Conservation (phyloP, 2,329 filamentous ascomycete genomes). For the Endocalyx cinctus region DNA sequence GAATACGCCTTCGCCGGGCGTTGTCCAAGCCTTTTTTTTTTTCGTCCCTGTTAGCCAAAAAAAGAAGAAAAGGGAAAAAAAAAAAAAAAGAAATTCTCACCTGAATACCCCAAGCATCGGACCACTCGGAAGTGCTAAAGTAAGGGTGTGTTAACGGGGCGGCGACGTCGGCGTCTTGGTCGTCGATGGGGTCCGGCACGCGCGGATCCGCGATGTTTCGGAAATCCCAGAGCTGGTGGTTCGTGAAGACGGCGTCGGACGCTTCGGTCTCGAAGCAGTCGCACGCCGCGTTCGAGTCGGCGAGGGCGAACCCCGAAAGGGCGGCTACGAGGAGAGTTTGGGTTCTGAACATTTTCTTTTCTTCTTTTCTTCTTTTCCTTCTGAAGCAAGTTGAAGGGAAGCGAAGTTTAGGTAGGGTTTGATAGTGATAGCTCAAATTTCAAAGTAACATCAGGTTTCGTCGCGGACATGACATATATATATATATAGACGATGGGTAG, state of each 20-base stretch:
- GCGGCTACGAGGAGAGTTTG: too few relatives aligned
- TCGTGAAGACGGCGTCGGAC: slow-evolving; percentile 31
- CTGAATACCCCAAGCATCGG: slow-evolving; percentile 26
- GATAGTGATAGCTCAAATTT: too few relatives aligned
- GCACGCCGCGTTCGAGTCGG: too few relatives aligned
- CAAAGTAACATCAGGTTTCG: too few relatives aligned
- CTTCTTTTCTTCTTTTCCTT: too few relatives aligned
- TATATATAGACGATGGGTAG: too few relatives aligned
- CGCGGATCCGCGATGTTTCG: slow-evolving; percentile 30
- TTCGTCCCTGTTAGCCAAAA: too few relatives aligned
- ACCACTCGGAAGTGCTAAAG: slow-evolving; percentile 27
- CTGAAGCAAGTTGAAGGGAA: too few relatives aligned
- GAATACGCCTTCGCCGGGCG: slow-evolving; percentile 21
- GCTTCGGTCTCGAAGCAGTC: slow-evolving; percentile 12
- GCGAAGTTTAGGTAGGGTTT: too few relatives aligned
- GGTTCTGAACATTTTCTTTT: too few relatives aligned
- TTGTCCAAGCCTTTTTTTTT: slow-evolving; percentile 11
- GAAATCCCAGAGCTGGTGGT: slow-evolving; percentile 48
- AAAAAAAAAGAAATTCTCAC: slow-evolving; percentile 23
- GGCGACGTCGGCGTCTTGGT: slow-evolving; percentile 17
- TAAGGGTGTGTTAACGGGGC: slow-evolving; percentile 26
- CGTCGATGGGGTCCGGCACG: slow-evolving; percentile 21
- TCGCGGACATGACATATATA: too few relatives aligned
- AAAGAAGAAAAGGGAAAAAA: neutral
- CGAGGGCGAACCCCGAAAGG: too few relatives aligned